A percentile compares a stretch with the other conserved stretches of the same genome.
Evolutionary conservation across 257 asterid species (phyloP).

Genomic region (Solanum stenotomum): DNA sequence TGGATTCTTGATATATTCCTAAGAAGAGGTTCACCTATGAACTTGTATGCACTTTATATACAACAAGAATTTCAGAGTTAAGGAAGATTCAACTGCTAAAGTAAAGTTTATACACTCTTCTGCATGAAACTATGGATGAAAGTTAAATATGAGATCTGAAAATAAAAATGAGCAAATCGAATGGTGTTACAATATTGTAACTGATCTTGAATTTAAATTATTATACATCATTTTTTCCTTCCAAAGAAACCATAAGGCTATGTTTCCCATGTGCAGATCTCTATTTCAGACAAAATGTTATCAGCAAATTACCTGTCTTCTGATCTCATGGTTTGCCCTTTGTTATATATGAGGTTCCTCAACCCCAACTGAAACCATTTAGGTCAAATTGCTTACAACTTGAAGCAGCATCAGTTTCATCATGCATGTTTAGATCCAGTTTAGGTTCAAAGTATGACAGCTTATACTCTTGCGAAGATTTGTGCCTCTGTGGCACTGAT

Average conservation of each 20-base stretch:
- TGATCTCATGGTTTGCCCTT: background rate
- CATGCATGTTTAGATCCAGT: constrained; percentile 67
- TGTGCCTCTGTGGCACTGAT: constrained; percentile 32
- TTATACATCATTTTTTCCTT: background rate
- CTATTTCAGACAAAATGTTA: background rate
- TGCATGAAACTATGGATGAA: background rate
- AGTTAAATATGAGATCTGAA: background rate
- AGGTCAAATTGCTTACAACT: constrained; percentile 64
- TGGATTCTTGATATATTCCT: background rate
- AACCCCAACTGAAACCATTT: constrained; percentile 60
- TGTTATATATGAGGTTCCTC: constrained; percentile 2
- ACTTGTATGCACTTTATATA: background rate
- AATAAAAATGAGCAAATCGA: background rate
- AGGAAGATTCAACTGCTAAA: background rate
- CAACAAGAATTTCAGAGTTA: background rate
- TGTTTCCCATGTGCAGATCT: background rate
- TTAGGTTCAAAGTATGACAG: constrained; percentile 39
- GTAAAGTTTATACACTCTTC: background rate
- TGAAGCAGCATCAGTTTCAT: constrained; percentile 43
- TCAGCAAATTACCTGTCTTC: background rate
- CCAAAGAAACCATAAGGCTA: background rate
- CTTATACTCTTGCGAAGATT: constrained; percentile 24
- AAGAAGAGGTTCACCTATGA: background rate
- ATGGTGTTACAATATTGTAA: background rate
- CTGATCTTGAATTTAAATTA: background rate